phyloP scores from a whole-genome alignment of 1,284 basidiomycete genomes.

The Cutaneotrichosporon dermatis region DNA sequence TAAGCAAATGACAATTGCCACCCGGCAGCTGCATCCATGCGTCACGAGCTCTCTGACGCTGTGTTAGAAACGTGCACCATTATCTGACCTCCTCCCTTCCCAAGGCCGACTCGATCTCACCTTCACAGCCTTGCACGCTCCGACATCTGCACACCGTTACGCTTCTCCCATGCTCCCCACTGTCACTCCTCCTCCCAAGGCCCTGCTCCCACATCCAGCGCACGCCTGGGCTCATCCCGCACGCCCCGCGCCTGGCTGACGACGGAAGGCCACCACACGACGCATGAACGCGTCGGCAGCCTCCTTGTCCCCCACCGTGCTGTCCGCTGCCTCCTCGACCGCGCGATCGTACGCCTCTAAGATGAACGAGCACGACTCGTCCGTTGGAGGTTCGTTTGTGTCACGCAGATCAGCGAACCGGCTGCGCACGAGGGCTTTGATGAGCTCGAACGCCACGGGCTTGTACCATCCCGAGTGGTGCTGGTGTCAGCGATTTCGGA shows the following conservation, averaged over 20 bases:
- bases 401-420: slow-evolving; percentile 81
- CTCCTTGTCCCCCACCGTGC: slow-evolving; percentile 6
- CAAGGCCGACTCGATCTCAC: too few relatives aligned
- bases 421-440: slow-evolving; percentile 75
- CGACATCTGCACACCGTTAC: too few relatives aligned
- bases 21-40: too few relatives aligned
- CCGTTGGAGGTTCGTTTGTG: slow-evolving; percentile 20
- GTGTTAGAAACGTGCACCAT: too few relatives aligned
- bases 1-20: too few relatives aligned
- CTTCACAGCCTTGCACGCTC: too few relatives aligned
- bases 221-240: not conserved
- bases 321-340: not conserved
- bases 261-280: slow-evolving; percentile 1
- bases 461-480: slow-evolving; percentile 67
- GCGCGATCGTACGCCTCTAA: slow-evolving; percentile 16
- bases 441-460: slow-evolving; percentile 66
- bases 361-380: slow-evolving; percentile 6
- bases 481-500: slow-evolving; percentile 2
- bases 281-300: slow-evolving; percentile 12
- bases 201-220: not conserved
- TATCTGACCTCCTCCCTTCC: too few relatives aligned
- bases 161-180: too few relatives aligned
- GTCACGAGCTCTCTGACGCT: too few relatives aligned
- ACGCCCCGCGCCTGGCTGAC: not conserved
- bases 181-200: not conserved